phyloP scores from a whole-genome alignment of 2,329 filamentous ascomycete species.

The Botryotinia convoluta region DNA sequence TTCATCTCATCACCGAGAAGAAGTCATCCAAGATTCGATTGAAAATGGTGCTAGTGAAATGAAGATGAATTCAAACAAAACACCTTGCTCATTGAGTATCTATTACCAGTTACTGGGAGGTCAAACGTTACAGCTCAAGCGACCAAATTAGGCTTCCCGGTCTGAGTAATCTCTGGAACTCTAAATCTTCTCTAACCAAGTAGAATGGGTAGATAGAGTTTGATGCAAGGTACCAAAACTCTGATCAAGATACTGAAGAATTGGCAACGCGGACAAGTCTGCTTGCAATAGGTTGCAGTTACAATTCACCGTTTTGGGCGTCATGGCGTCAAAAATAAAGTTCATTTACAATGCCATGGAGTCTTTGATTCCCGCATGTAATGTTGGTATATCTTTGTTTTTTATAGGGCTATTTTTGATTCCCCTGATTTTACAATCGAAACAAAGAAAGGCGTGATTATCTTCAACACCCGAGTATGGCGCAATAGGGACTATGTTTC shows the following conservation, averaged over 20 bases:
- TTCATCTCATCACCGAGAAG: not conserved
- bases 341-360: not conserved
- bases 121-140: no score
- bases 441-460: constrained; percentile 20
- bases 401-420: not conserved
- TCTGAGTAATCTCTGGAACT: not conserved
- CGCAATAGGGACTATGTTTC: constrained; percentile 14
- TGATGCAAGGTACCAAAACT: not conserved
- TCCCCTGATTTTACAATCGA: constrained; percentile 8
- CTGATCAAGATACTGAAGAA: not conserved
- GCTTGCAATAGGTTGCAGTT: not conserved
- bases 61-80: not conserved
- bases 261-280: not conserved
- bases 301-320: not conserved
- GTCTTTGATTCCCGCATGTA: not conserved
- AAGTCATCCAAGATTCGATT: not conserved
- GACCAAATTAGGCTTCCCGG: no score
- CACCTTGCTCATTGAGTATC: not conserved
- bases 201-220: not conserved
- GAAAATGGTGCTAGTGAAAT: not conserved
- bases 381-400: not conserved
- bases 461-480: constrained; percentile 16
- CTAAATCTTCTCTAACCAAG: not conserved
- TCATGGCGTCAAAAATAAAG: not conserved
- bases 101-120: not conserved